Base-by-base conservation (phyloP, 2,329 filamentous ascomycete genomes). In the Arthrobotrys entomopaga region DNA sequence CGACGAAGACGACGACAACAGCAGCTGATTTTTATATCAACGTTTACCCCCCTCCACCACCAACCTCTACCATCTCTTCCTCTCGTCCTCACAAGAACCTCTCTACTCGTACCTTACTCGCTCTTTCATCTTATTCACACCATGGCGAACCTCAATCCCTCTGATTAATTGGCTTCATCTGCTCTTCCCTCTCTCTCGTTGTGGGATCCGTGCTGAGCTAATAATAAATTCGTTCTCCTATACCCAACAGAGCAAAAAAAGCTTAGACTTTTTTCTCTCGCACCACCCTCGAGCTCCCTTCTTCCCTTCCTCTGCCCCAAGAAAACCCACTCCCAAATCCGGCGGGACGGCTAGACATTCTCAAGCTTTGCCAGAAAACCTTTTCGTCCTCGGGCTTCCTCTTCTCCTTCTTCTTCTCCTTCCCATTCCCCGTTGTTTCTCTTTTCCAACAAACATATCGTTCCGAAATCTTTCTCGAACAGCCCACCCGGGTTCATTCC, bases 81-180 rank as follows among this genome's bases (percentile, higher is more conserved):
- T 57, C 50, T 15, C 6, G 16, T 7, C 19, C 58, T 74, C 67
- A 53, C 63, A 67, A 63, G 58, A 57, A 24, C 69, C 57, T 42
- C 56, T 50, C 61, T 56, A 43, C 38, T 46, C 48, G 13, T 54
- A 54, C 54, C 46, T 43, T 13, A n/a, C 29, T 56, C 42, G 22
- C 43, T 49, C 52, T 19, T 48, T 61, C 50, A 48, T 40, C 26
- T 29, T 54, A 50, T 24, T 63, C 46, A 19, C 46, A 59, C 52
- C 70, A 74, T 74, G 70, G 38, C 70, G 63, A 59, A 63, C 58
- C 63, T 67, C 57, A 64, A 65, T 59, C 67, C 52, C 8, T 53
- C 22, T 74, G 50, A 43, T 58, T 63, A 57, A 20, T 11, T 48
- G 29, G 46, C 34, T 57, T 56, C 49, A 48, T 63, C 48, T 59